A percentile compares a stretch with the other conserved stretches of the same genome.
Evolutionary conservation across 1,139 yeast genomes (phyloP).

Genomic region (Kodamaea ohmeri): DNA sequence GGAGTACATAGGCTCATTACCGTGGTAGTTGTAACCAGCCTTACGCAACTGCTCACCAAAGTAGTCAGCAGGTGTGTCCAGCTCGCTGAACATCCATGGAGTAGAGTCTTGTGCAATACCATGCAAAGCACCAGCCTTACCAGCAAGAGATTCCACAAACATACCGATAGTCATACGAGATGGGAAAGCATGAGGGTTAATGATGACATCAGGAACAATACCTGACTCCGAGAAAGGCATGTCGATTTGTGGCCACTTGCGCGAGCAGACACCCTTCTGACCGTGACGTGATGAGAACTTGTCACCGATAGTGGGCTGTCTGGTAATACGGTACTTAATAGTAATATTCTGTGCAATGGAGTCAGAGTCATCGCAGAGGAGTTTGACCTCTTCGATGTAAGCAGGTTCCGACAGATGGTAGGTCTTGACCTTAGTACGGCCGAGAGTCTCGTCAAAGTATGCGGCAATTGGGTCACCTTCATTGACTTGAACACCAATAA

Average conservation of each 20-base stretch:
- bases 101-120: slow-evolving; percentile 98
- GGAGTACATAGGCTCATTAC: slow-evolving; percentile 98
- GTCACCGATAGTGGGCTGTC: slow-evolving; percentile 96
- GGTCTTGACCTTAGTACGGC: slow-evolving; percentile 87
- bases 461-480: slow-evolving; percentile 98
- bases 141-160: slow-evolving; percentile 97
- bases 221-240: slow-evolving; percentile 97
- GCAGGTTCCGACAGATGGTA: slow-evolving; percentile 96
- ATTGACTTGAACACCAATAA: slow-evolving; percentile 80
- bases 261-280: slow-evolving; percentile 98
- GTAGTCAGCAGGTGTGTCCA: slow-evolving; percentile 94
- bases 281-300: slow-evolving; percentile 98
- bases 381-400: slow-evolving; percentile 89
- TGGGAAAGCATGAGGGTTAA: slow-evolving; percentile 99
- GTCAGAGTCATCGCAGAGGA: slow-evolving; percentile 80
- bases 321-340: slow-evolving; percentile 85
- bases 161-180: slow-evolving; percentile 99
- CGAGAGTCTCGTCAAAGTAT: slow-evolving; percentile 84
- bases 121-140: slow-evolving; percentile 96
- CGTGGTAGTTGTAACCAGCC: slow-evolving; percentile 96
- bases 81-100: slow-evolving; percentile 91
- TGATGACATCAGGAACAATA: slow-evolving; percentile 94
- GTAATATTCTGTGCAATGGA: slow-evolving; percentile 82
- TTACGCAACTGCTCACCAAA: slow-evolving; percentile 87
- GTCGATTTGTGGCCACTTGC: slow-evolving; percentile 96